Base-by-base conservation (phyloP, 495 filamentous ascomycete genomes). In the Astrothelium macrocarpum region DNA sequence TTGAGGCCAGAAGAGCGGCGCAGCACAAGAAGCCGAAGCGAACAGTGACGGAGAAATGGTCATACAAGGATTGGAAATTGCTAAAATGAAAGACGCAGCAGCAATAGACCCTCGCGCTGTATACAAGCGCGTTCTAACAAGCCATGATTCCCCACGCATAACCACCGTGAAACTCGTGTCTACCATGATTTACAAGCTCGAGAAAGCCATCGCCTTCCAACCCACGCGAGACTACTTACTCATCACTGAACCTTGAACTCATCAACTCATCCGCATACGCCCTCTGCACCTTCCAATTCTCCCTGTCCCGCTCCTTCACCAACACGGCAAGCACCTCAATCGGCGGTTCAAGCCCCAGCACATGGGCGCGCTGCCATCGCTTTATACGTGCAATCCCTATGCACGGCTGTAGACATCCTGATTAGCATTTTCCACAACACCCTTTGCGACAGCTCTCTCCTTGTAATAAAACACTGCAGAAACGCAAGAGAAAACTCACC, bases 11-110 rank as follows among this genome's bases (percentile, higher is more conserved):
- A 69, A 87, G 85, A 73, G 84, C 85, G 11, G 81, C 94, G 61
- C 80, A 84, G 43, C 90, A 91, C 77, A 79, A 79, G 65, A 93
- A 88, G 80, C 89, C 92, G 77, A 79, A 83, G 64, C 89, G 85
- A 81, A 85, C 77, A 69, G 87, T 85, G 73, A 96, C 90, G 18
- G 95, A 96, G 83, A 97, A 96, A 77, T 98, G 94, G 94, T 81
- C 86, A 60, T 89, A 93, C 73, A 97, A 97, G 79, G 94, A 98
- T 74, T 97, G 96, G 78, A 83, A 83, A 73, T 74, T 85, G 9
- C 78, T 78, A 1, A 31, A 64, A 23, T 36, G 36, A 31, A 60
- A 25, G 12, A 16, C 5, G 7, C 25, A 56, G 49, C 12, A 32
- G 9, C 25, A 29, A 56, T 29, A 10, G 16, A 56, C 49, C 0